These are phyloP conservation scores for Alternaria sp. DNA, from an alignment of 2,329 filamentous ascomycete genomes.

Conservation along the genomic window DNA sequence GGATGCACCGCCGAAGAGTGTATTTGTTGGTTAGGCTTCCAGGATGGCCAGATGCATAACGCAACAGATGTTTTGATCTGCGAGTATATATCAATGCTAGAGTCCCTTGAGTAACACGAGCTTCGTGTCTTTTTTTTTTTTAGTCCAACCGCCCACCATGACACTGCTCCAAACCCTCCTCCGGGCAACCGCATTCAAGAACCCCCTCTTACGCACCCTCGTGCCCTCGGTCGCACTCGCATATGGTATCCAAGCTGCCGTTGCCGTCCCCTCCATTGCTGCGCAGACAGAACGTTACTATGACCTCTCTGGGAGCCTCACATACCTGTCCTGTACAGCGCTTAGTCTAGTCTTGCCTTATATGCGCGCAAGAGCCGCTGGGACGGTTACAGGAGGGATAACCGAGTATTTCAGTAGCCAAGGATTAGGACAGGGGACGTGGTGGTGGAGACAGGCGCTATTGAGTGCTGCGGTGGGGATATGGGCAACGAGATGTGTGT, in stretches of 20 bases:
- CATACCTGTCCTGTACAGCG: slow-evolving; percentile 70
- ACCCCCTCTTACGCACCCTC: slow-evolving; percentile 68
- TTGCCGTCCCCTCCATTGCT: slow-evolving; percentile 68
- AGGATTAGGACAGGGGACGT: slow-evolving; percentile 36
- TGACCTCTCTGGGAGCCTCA: slow-evolving; percentile 71
- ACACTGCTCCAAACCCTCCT: slow-evolving; percentile 60
- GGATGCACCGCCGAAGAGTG: not conserved
- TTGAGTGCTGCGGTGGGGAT: slow-evolving; percentile 64
- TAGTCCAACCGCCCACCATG: slow-evolving; percentile 26
- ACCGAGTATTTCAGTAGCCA: slow-evolving; percentile 39
- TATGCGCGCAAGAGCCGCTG: slow-evolving; percentile 63
- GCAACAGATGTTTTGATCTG: not conserved
- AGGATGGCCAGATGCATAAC: not conserved
- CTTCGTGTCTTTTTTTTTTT: not conserved
- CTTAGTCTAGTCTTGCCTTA: slow-evolving; percentile 69
- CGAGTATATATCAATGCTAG: not conserved
- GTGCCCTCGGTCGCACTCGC: slow-evolving; percentile 69
- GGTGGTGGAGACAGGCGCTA: slow-evolving; percentile 69
- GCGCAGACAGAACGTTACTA: slow-evolving; percentile 72
- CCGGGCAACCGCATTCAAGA: slow-evolving; percentile 67
- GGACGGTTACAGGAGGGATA: slow-evolving; percentile 50
- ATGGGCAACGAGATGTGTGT: slow-evolving; percentile 67
- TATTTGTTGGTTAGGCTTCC: not conserved
- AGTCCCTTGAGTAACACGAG: not conserved
- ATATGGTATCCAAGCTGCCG: slow-evolving; percentile 68